Base-by-base conservation (phyloP, 2,329 filamentous ascomycete species). In the Saccharata proteae region DNA sequence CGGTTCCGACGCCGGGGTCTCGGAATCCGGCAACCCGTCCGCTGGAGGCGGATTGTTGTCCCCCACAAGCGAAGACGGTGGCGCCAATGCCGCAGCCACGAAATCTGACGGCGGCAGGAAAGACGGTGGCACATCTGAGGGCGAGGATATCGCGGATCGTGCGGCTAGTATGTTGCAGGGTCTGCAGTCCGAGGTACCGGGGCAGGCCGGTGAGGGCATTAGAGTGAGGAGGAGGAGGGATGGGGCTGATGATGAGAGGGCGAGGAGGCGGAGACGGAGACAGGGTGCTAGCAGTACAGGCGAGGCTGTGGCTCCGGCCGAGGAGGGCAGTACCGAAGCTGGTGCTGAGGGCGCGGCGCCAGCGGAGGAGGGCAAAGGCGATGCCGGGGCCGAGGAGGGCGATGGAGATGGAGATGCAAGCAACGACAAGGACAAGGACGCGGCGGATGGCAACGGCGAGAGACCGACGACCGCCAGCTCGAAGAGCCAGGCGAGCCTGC, bases 131-230 rank as follows among this genome's bases (percentile, higher is more conserved):
- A 43, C 38, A 9, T 35, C 41, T 21, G 46, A 54, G 16, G 52
- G 42, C 42, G 34, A 52, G 38, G 84, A 93, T 41, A 75, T 96
- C 16, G 86, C 84, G 3, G 80, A 86, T 43, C 74, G 85, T 31
- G 86, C 88, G 3, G 84, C 84, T 2, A 73, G 77, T 40, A 63
- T 94, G 52, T 64, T 96, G 17, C 81, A 93, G 49, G 84, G 84
- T 26, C 77, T 94, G 55, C 73, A 84, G 36, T 67, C 57, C 57
- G 74, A 30, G 13, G 18, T 23, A 10, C 33, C 33, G 3, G 33
- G 33, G 10, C 29, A 50, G 16, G 50, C 50, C 36, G 68, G 77
- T 44, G 53, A 54, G 16, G 52, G 47, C 17, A 40, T 69, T 13
- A 59, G 64, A 9, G 64, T 83, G 35, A 62, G 84, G 33, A 68